phyloP scores from a whole-genome alignment of 2,329 filamentous ascomycete species.

The Beauveria bassiana region DNA sequence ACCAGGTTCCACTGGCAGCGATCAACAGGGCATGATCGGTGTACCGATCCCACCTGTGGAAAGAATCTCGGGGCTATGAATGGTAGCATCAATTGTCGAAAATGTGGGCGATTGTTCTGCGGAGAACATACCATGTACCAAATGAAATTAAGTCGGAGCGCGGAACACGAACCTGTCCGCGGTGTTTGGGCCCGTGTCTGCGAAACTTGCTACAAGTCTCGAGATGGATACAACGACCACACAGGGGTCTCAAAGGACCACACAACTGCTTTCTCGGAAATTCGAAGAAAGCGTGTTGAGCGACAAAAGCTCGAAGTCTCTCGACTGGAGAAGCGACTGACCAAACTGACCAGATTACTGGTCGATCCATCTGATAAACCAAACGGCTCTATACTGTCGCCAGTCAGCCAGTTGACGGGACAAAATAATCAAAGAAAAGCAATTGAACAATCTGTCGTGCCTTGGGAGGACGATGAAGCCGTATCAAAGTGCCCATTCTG shows the following conservation, averaged over 20 bases:
- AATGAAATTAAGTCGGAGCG: constrained; percentile 90
- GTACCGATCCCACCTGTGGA: constrained; percentile 80
- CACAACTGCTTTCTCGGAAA: constrained; percentile 58
- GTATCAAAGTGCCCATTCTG: constrained; percentile 86
- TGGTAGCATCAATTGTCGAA: constrained; percentile 85
- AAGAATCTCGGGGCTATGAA: constrained; percentile 71
- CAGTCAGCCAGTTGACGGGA: constrained; percentile 53
- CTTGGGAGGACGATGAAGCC: constrained; percentile 85
- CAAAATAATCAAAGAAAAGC: constrained; percentile 70
- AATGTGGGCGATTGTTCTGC: constrained; percentile 89
- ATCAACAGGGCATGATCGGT: constrained; percentile 64
- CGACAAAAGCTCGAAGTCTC: constrained; percentile 82
- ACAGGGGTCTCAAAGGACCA: constrained; percentile 65
- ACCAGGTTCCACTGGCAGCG: constrained; percentile 85
- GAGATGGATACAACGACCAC: constrained; percentile 91
- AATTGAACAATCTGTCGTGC: constrained; percentile 85
- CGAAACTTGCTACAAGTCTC: constrained; percentile 97
- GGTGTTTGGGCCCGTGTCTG: constrained; percentile 93
- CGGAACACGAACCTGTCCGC: constrained; percentile 79
- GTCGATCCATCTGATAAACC: constrained; percentile 66
- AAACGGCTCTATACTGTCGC: constrained; percentile 48
- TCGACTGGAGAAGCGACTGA: constrained; percentile 82
- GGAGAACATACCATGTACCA: constrained; percentile 99
- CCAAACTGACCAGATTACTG: constrained; percentile 78
- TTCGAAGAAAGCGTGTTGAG: constrained; percentile 73